Evolutionary conservation across 1,284 basidiomycete species (phyloP), one percentile per base, ranked within the genome.

Genomic region (Trametes sp.): DNA sequence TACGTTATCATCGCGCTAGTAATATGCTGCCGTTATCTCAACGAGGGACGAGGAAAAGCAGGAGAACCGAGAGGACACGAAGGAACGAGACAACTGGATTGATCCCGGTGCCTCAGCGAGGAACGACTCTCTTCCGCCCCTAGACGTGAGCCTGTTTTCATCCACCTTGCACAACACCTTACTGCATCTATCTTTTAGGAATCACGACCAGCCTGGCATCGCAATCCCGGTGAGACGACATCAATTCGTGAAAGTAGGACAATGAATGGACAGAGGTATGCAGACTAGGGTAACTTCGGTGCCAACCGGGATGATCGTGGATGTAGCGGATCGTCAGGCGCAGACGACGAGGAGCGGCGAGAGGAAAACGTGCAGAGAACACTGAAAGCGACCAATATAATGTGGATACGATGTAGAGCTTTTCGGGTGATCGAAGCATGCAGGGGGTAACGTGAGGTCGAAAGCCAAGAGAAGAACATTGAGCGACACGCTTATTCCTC

Each of bases 401-500:
- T 63, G 74, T 67, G 71, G 69, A 70, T 76, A 74, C 64, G 66
- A 69, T 69, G 70, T 73, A 73, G 66, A 63, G 69, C 68, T 72
- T 72, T 76, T 74, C 66, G 67, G 64, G 64, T 64, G 55, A 69
- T 64, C 64, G 54, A 53, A 66, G 67, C 67, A 67, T 61, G 63
- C 36, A 35, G n/a, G 56, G 46, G 54, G 57, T 51, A 64, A 54
- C 53, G 62, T 49, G 56, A 59, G 48, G 49, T 38, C 19, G 57
- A 59, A 54, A 62, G 58, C 48, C 58, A 60, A 53, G 53, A 26
- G 61, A 28, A 57, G 7, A n/a, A 19, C 33, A 61, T 36, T 54
- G 59, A 67, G 57, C 64, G 51, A 57, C 59, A 57, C 61, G 64
- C 58, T 78, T 84, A 76, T 60, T 89, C 86, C 62, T 89, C 89